Percentiles rank a stretch among this genome's conserved stretches.
Evolutionary conservation across 257 asterid genomes (phyloP).

Genomic region (Primulina huaijiensis): DNA sequence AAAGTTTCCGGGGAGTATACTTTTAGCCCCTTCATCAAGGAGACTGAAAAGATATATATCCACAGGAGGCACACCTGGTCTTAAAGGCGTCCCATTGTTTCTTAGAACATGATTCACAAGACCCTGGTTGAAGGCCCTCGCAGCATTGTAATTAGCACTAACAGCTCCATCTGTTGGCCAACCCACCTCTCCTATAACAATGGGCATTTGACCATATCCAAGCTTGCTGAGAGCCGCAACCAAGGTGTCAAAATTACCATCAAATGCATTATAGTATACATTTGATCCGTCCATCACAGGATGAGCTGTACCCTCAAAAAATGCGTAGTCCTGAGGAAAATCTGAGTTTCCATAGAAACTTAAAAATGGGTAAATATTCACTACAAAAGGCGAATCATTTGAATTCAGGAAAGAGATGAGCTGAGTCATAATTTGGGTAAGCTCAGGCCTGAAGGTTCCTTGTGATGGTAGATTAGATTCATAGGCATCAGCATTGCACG

Average conservation of each 20-base stretch:
- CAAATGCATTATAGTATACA: constrained; percentile 74
- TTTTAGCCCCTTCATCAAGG: constrained; percentile 83
- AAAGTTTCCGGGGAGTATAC: constrained; percentile 78
- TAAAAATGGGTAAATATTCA: constrained; percentile 84
- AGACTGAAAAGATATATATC: constrained; percentile 82
- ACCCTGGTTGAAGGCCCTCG: constrained; percentile 82
- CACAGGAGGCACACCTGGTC: constrained; percentile 80
- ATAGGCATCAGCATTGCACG: constrained; percentile 98
- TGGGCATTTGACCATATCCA: constrained; percentile 81
- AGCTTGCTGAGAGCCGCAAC: constrained; percentile 71
- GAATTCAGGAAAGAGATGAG: constrained; percentile 76
- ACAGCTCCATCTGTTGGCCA: constrained; percentile 89
- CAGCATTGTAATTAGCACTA: constrained; percentile 76
- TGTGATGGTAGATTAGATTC: constrained; percentile 83
- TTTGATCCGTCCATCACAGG: constrained; percentile 78
- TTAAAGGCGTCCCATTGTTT: constrained; percentile 74
- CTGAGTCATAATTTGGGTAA: constrained; percentile 68
- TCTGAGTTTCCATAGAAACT: constrained; percentile 82
- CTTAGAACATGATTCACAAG: constrained; percentile 53
- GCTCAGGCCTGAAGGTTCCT: constrained; percentile 84
- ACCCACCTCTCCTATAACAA: constrained; percentile 84
- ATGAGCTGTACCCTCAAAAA: constrained; percentile 81
- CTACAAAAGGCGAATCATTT: constrained; percentile 77
- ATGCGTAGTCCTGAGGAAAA: constrained; percentile 94
- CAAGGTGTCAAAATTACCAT: constrained; percentile 87